Conservation (phyloP, 129 eudicot genomes). For the Artemisia tridentata region DNA sequence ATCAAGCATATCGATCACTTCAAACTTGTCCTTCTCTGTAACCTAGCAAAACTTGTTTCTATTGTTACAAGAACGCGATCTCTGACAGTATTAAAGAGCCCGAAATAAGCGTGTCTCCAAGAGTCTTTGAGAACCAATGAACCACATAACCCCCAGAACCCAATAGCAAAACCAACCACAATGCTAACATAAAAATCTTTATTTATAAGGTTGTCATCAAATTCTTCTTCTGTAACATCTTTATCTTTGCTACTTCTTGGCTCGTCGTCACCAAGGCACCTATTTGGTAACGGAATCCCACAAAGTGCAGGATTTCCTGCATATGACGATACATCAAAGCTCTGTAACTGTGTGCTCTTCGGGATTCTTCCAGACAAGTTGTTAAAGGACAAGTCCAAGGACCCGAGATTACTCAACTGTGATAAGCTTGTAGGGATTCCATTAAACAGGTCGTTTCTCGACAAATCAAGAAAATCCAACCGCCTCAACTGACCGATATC, state of each 20-base stretch:
- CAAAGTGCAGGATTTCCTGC: conserved; percentile 38
- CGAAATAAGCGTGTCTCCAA: conserved; percentile 20
- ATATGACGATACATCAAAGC: conserved; percentile 25
- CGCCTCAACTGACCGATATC: conserved; percentile 34
- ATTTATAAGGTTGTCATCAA: conserved; percentile 11
- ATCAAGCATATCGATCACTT: neutral
- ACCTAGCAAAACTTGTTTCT: conserved; percentile 1
- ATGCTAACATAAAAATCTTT: conserved; percentile 24
- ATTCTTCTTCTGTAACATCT: conserved; percentile 12
- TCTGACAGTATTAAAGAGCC: neutral
- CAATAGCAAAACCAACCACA: conserved; percentile 31
- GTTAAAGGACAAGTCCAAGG: conserved; percentile 48
- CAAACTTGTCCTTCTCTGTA: conserved; percentile 10
- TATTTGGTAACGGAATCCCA: conserved; percentile 38
- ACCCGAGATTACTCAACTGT: conserved; percentile 22
- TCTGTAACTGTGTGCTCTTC: conserved; percentile 40
- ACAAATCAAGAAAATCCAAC: conserved; percentile 50
- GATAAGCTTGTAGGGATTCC: conserved; percentile 37
- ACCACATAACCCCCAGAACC: conserved; percentile 34
- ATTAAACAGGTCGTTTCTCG: conserved; percentile 40
- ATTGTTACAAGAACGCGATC: conserved; percentile 9
- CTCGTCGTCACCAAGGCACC: conserved; percentile 26
- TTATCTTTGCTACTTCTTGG: neutral
- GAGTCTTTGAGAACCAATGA: conserved; percentile 13
- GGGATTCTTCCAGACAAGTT: conserved; percentile 54